These are phyloP conservation scores for Trapa bicornis DNA, from an alignment of 345 rosid genomes.

Conservation along the genomic window DNA sequence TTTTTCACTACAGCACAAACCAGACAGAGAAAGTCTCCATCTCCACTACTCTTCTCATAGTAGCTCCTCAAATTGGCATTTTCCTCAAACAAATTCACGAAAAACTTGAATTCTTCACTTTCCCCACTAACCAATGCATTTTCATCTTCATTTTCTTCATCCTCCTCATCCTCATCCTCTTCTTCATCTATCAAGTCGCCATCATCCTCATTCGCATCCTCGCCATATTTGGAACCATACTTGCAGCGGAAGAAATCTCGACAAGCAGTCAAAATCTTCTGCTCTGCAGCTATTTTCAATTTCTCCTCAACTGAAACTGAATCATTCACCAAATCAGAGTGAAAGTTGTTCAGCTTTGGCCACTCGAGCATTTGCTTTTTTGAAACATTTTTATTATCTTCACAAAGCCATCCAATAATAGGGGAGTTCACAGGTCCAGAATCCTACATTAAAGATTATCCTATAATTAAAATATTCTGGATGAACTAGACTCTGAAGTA, in stretches of 20 bases:
- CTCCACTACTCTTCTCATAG: slow-evolving; percentile 34
- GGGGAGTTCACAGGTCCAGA: not conserved
- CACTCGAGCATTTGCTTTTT: not conserved
- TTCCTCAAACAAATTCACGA: slow-evolving; percentile 34
- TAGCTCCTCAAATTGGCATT: slow-evolving; percentile 39
- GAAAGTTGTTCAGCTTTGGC: not conserved
- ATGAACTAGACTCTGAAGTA: not conserved
- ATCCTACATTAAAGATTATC: slow-evolving; percentile 4
- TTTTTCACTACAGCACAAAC: slow-evolving; percentile 51
- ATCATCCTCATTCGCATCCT: slow-evolving; percentile 1
- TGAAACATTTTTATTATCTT: slow-evolving; percentile 1
- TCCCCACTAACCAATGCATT: not conserved
- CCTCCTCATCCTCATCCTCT: not conserved
- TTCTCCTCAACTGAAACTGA: slow-evolving; percentile 14
- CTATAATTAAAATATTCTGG: not conserved
- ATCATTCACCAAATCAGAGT: not conserved
- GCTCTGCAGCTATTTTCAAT: slow-evolving; percentile 19
- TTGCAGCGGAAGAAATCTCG: slow-evolving; percentile 25
- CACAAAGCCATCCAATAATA: slow-evolving; percentile 15
- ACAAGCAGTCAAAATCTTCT: slow-evolving; percentile 29
- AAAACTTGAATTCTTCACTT: slow-evolving; percentile 27
- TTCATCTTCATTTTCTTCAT: not conserved
- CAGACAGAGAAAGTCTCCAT: slow-evolving; percentile 56
- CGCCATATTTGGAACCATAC: slow-evolving; percentile 11
- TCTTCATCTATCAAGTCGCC: not conserved